phyloP scores from a whole-genome alignment of 2,329 filamentous ascomycete species.

The Sarocladiaceae sp. region DNA sequence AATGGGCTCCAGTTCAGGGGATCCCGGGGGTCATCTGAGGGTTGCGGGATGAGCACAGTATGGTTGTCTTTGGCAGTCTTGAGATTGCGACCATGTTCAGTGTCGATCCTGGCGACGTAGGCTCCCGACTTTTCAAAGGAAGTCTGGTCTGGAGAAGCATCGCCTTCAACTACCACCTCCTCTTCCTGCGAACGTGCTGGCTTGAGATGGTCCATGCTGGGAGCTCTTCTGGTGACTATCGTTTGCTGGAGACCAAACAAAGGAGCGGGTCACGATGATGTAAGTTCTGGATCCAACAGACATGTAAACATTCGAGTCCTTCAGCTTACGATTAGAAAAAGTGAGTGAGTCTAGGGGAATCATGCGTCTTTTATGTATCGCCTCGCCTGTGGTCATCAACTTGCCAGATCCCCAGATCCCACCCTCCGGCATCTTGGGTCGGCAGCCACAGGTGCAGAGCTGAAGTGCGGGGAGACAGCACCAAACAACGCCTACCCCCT shows the following conservation, averaged over 20 bases:
- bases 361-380: no score
- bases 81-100: slow-evolving; percentile 9
- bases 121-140: background rate
- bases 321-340: no score
- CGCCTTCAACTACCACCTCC: background rate
- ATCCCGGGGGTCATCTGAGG: slow-evolving; percentile 39
- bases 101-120: background rate
- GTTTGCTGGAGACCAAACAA: background rate
- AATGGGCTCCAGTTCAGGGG: slow-evolving; percentile 38
- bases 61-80: slow-evolving; percentile 23
- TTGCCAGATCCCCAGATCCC: no score
- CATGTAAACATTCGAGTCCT: no score
- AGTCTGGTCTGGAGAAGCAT: background rate
- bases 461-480: no score
- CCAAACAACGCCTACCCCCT: no score
- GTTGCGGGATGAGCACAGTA: slow-evolving; percentile 39
- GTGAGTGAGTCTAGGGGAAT: no score
- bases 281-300: no score
- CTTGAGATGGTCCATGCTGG: background rate
- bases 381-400: no score
- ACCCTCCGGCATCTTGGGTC: no score
- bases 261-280: no score
- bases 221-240: background rate
- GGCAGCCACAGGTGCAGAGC: no score
- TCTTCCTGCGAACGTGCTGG: background rate